Evolutionary conservation across 2,329 filamentous ascomycete species (phyloP).

Genomic region (Neofusicoccum parvum): DNA sequence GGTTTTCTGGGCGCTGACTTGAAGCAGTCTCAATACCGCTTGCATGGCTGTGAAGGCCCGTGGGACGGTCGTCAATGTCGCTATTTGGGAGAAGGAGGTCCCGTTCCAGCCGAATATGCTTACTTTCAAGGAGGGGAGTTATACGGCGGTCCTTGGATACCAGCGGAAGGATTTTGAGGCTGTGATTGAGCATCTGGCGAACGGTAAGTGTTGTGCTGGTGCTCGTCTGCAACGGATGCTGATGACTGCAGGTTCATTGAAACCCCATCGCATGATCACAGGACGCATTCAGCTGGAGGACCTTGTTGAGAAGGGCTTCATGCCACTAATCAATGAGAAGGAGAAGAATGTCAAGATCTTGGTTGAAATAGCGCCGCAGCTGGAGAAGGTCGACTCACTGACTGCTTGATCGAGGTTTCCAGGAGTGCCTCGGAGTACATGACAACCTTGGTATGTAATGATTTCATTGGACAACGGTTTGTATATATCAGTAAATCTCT

Average conservation of each 20-base stretch:
- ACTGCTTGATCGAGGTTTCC: background rate
- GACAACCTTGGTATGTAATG: background rate
- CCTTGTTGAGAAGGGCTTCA: conserved; percentile 60
- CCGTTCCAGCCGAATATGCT: conserved; percentile 58
- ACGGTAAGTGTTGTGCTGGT: conserved; percentile 28
- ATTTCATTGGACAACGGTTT: background rate
- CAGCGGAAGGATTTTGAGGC: conserved; percentile 57
- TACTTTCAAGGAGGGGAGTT: conserved; percentile 56
- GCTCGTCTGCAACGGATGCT: background rate
- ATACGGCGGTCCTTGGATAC: conserved; percentile 54
- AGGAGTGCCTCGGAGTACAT: background rate
- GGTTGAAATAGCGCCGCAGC: conserved; percentile 46
- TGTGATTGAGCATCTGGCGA: conserved; percentile 56
- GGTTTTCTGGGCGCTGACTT: background rate
- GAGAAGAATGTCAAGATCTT: conserved; percentile 66
- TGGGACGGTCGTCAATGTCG: conserved; percentile 65
- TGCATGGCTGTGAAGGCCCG: conserved; percentile 53
- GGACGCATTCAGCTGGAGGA: conserved; percentile 58
- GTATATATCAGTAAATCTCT: background rate
- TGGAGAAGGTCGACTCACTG: conserved; percentile 13
- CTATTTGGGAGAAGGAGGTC: conserved; percentile 62
- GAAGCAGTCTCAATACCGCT: conserved; percentile 38
- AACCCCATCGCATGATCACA: conserved; percentile 63
- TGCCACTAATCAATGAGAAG: conserved; percentile 60
- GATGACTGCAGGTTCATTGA: conserved; percentile 46